Evolutionary conservation across 2,329 filamentous ascomycete species (phyloP), one percentile per base, ranked within the genome.

Genomic region (Hypoxylon rubiginosum): DNA sequence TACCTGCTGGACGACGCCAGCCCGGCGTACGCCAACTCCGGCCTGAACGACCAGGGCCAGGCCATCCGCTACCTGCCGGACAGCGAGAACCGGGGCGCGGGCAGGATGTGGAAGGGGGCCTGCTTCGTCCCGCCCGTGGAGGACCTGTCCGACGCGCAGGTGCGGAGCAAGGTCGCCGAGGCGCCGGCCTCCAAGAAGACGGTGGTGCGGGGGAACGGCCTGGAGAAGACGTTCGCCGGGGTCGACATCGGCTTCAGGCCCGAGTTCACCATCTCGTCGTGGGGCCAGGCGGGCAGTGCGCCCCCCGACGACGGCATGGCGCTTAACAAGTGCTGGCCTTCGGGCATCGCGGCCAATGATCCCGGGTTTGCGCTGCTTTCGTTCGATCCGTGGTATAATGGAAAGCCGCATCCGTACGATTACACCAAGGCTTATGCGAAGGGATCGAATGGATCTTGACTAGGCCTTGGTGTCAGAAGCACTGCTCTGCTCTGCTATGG

Each of bases 311-410:
- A 72, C 43, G 67, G 71, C 17, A 59, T 73, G 46, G 17, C 45
- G 17, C 63, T 60, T 30, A 74, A 72, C 62, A 62, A 62, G n/a
- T 73, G 72, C 68, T 73, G 66, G 63, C 69, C 71, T n/a, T 56
- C 8, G 13, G 39, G 19, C 1, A 66, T 71, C 28, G 64, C 64
- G 6, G 54, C 66, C 3, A 11, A 36, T 5, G 73, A 74, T 49
- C 67, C 71, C 0, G 72, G 67, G 9, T 74, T 72, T 24, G 67
- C 63, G 9, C 66, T 74, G 9, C 36, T 74, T 8, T 61, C 48
- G 7, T 66, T 62, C 28, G 71, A 74, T 36, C 41, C 53, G 2
- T 72, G 58, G 48, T 72, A 74, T 34, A 32, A 65, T 15, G 58
- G 48, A 4, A 48, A 65, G 10, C 17, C 54, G 39, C 46, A 15